Percentiles rank a stretch among this genome's conserved stretches.
phyloP scores from a whole-genome alignment of 129 eudicot species.

The Chrysanthemum seticuspe region DNA sequence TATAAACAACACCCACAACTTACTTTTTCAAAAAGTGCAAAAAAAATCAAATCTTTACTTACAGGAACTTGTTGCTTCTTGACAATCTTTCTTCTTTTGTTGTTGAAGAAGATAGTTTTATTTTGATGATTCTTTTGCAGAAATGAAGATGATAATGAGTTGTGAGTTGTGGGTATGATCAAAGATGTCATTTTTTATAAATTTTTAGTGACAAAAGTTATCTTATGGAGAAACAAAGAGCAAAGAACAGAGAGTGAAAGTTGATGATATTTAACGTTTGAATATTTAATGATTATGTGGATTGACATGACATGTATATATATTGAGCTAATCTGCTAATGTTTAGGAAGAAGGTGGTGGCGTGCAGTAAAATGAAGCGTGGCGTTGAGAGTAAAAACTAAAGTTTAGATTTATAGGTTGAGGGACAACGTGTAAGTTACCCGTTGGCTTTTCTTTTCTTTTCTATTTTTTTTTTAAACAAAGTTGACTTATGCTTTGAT shows the following conservation, averaged over 20 bases:
- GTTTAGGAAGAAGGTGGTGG: background rate
- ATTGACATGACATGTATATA: conserved; percentile 24
- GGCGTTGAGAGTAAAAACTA: background rate
- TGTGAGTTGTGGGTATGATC: conserved; percentile 58
- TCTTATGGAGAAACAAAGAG: background rate
- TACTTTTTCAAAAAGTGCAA: background rate
- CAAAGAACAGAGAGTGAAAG: conserved; percentile 19
- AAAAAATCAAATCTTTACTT: conserved; percentile 12
- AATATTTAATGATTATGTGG: conserved; percentile 14
- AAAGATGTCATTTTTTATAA: conserved; percentile 48
- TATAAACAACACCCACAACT: background rate
- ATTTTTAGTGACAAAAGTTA: background rate
- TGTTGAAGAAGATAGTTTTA: conserved; percentile 23
- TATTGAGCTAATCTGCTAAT: too few relatives aligned
- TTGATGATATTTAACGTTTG: conserved; percentile 6
- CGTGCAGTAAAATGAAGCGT: conserved; percentile 31
- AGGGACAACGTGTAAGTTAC: too few relatives aligned
- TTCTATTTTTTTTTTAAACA: too few relatives aligned
- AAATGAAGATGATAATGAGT: conserved; percentile 27
- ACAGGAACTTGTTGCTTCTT: conserved; percentile 51
- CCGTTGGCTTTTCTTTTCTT: too few relatives aligned
- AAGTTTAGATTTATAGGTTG: too few relatives aligned
- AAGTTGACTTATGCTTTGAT: too few relatives aligned
- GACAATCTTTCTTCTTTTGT: conserved; percentile 43
- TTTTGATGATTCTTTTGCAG: conserved; percentile 28